A percentile compares a stretch with the other conserved stretches of the same genome.
Conservation (phyloP, 202 grass and related monocot genomes). For the Zizania palustris region DNA sequence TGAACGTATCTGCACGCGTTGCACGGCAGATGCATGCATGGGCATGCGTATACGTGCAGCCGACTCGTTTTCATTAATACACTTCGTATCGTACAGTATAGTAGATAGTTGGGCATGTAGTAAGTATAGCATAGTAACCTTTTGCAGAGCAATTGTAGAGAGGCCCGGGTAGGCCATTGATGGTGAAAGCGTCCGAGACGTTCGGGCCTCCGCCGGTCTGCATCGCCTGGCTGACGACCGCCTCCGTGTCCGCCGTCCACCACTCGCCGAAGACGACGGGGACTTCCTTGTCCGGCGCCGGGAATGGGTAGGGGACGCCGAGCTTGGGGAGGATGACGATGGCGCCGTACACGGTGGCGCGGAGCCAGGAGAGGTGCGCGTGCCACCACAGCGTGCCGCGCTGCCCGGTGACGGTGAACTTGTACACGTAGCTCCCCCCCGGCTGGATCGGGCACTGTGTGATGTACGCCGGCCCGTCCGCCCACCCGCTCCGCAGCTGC, state of each 20-base stretch:
- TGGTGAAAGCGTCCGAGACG: too few relatives aligned
- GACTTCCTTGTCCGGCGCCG: slow-evolving; percentile 49
- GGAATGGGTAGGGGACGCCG: slow-evolving; percentile 60
- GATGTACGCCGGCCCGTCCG: slow-evolving; percentile 64
- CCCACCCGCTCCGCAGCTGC: slow-evolving; percentile 63
- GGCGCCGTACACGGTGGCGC: slow-evolving; percentile 55
- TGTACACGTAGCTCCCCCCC: slow-evolving; percentile 57
- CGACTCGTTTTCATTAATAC: too few relatives aligned
- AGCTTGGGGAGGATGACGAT: slow-evolving; percentile 60
- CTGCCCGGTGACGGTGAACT: slow-evolving; percentile 54
- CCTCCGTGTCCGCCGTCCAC: slow-evolving; percentile 63
- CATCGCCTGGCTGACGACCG: too few relatives aligned
- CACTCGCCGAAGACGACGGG: slow-evolving; percentile 64
- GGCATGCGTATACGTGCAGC: too few relatives aligned
- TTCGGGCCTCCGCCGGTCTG: too few relatives aligned
- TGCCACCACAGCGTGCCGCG: slow-evolving; percentile 76
- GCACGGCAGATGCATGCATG: too few relatives aligned
- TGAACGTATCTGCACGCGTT: too few relatives aligned
- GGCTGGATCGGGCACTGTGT: slow-evolving; percentile 76
- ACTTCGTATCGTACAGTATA: too few relatives aligned
- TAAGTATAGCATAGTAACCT: too few relatives aligned
- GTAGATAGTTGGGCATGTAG: too few relatives aligned
- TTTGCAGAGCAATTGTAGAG: too few relatives aligned
- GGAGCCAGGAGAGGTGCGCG: slow-evolving; percentile 67
- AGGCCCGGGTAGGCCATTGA: too few relatives aligned